phyloP scores from a whole-genome alignment of 2,329 filamentous ascomycete species.

The Fusarium sp. region DNA sequence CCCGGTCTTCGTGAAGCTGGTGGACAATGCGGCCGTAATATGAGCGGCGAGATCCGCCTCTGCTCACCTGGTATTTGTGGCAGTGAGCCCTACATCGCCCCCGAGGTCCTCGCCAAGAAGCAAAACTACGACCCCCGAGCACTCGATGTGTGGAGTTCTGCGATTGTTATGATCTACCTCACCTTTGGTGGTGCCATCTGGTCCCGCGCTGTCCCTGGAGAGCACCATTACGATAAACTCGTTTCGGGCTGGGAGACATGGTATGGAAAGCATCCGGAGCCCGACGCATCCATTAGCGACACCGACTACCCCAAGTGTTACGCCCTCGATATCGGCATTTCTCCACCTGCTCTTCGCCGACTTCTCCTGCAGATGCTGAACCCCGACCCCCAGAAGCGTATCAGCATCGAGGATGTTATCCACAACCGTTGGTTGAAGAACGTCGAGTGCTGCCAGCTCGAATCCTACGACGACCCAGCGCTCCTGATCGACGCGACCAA shows the following conservation, averaged over 20 bases:
- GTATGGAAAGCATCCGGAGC: slow-evolving; percentile 63
- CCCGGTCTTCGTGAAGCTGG: slow-evolving; percentile 79
- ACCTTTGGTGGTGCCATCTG: slow-evolving; percentile 79
- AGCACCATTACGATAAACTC: slow-evolving; percentile 72
- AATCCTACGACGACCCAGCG: slow-evolving; percentile 74
- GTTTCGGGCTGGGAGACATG: slow-evolving; percentile 76
- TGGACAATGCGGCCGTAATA: slow-evolving; percentile 78
- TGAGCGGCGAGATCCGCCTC: slow-evolving; percentile 74
- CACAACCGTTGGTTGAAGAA: slow-evolving; percentile 78
- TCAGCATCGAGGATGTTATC: slow-evolving; percentile 75
- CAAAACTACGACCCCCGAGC: slow-evolving; percentile 76
- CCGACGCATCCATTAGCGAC: slow-evolving; percentile 58
- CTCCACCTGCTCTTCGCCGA: slow-evolving; percentile 74
- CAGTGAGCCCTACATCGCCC: slow-evolving; percentile 87
- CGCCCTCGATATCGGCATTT: slow-evolving; percentile 73
- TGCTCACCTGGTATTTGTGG: slow-evolving; percentile 86
- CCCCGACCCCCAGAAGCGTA: slow-evolving; percentile 77
- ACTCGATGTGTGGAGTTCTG: slow-evolving; percentile 88
- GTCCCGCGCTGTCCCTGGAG: slow-evolving; percentile 71
- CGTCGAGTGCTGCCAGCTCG: slow-evolving; percentile 82
- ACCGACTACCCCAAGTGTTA: slow-evolving; percentile 73
- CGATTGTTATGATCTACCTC: slow-evolving; percentile 83
- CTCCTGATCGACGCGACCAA: slow-evolving; percentile 71
- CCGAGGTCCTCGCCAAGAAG: slow-evolving; percentile 80
- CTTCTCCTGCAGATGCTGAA: slow-evolving; percentile 85